Base-by-base conservation (phyloP, 495 filamentous ascomycete genomes). In the Tuber melanosporum region DNA sequence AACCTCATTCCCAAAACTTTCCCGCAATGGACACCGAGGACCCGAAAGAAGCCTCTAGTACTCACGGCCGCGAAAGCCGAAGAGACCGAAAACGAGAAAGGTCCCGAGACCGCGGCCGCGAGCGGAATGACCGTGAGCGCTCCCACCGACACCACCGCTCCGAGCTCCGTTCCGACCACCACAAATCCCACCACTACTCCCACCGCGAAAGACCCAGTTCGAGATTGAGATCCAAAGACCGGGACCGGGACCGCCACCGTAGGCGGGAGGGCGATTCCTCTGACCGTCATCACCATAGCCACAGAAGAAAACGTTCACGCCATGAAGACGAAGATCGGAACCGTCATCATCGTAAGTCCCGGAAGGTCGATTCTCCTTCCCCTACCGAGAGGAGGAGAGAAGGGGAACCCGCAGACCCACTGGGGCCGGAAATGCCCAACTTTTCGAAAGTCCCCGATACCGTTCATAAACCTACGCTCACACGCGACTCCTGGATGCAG, bases 401-500 rank as follows among this genome's bases (percentile, higher is more conserved):
- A 73, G 71, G 46, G 86, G 75, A 85, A 87, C 73, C 77, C 87
- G 7, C 86, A 85, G 26, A 76, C 87, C 47, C 87, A 85, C 5
- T 20, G 14, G 84, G 87, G 71, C 86, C 87, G 42, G 86, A 89
- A 71, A 78, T 79, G 78, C 76, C 82, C 78, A 32, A 76, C 85
- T 1, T 82, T 73, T 36, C 82, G 83, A 32, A 73, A 70, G 62
- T 45, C 73, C 45, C 75, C 52, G 45, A 71, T 80, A 36, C 73
- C 71, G 46, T 81, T 83, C 0, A 77, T 85, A 8, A 80, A 81
- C 45, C 85, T 47, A 36, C 75, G 46, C 49, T 89, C 36, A 87
- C 90, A 79, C 88, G 95, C 75, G 96, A 98, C 85, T 89, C 92
- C 7, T 99, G 95, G 95, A 99, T 99, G 96, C 89, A 94, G 79